Evolutionary conservation across 352 stramenopile genomes (phyloP), one percentile per base, ranked within the genome.

Genomic region (Pythium aristosporum): DNA sequence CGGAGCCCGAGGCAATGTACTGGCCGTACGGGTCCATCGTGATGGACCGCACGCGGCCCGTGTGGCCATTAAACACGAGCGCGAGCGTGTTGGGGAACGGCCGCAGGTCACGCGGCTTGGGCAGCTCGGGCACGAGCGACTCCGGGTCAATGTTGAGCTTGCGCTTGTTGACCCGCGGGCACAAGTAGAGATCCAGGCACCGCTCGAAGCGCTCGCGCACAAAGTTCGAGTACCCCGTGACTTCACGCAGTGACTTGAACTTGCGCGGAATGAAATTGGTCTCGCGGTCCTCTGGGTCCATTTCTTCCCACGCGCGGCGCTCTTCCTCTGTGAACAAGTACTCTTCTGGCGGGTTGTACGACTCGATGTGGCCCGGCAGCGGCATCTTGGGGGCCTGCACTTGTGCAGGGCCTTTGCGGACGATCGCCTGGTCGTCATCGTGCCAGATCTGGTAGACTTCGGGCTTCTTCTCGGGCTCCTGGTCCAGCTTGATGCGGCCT

Each of bases 111-210:
- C 85, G 89, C 10, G 97, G 94, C 63, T 98, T 98, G 0, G 98
- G 98, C 47, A 99, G 82, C 66, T 98, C 83, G 0, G 98, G 98
- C 43, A 99, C 87, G 34, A 99, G 81, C 56, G 85, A 96, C 58
- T 98, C 92, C 0, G 97, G 97, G 78, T 99, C 97, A 71, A 99
- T 99, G 74, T 99, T 99, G 61, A 99, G 82, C 55, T 98, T 95
- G 54, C 92, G 87, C 82, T 99, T 96, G 78, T 94, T 96, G 44
- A 94, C 84, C 65, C 98, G 92, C 41, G 98, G 98, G 57, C 92
- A 98, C 30, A 99, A 75, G 80, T 99, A 99, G 39, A 99, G 80
- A 85, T 99, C 98, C 20, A 99, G 79, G 74, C 98, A 99, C 12
- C 98, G 88, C 73, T 99, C 97, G 74, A 99, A 99, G n/a, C 97